phyloP scores from a whole-genome alignment of 495 filamentous ascomycete species.

The Trypethelium eluteriae region DNA sequence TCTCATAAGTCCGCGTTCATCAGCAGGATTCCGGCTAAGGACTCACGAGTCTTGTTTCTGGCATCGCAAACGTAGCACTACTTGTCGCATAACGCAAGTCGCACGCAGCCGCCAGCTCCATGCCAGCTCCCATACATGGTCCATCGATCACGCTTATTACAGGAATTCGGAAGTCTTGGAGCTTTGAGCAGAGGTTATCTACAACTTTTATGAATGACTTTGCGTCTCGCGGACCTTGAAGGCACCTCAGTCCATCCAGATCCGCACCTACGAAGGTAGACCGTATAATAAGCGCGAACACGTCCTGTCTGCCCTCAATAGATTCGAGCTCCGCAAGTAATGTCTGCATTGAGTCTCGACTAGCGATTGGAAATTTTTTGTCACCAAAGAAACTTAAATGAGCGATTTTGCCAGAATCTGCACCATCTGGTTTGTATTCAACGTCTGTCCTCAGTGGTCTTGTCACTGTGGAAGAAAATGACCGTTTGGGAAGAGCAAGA shows the following conservation, averaged over 20 bases:
- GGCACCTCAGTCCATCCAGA: not conserved
- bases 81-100: slow-evolving; percentile 23
- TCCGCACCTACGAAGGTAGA: slow-evolving; percentile 4
- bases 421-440: not conserved
- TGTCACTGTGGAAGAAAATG: not conserved
- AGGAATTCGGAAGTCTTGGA: slow-evolving; percentile 24
- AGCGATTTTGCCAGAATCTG: not conserved
- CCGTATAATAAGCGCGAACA: not conserved
- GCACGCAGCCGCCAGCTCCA: slow-evolving; percentile 25
- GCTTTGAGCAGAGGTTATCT: slow-evolving; percentile 20
- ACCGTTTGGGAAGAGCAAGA: not conserved
- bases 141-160: slow-evolving; percentile 24
- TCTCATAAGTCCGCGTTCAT: not conserved
- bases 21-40: not conserved
- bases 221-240: slow-evolving; percentile 13
- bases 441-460: not conserved
- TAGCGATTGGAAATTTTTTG: slow-evolving; percentile 6
- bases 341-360: slow-evolving; percentile 1
- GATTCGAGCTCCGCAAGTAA: not conserved
- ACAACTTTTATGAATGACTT: slow-evolving; percentile 19
- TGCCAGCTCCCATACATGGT: slow-evolving; percentile 23
- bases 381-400: slow-evolving; percentile 6
- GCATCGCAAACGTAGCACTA: slow-evolving; percentile 23
- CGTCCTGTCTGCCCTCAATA: not conserved
- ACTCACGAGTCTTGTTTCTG: slow-evolving; percentile 21